Base-by-base conservation (phyloP, 2,329 filamentous ascomycete species). In the Acephala macrosclerotiorum region DNA sequence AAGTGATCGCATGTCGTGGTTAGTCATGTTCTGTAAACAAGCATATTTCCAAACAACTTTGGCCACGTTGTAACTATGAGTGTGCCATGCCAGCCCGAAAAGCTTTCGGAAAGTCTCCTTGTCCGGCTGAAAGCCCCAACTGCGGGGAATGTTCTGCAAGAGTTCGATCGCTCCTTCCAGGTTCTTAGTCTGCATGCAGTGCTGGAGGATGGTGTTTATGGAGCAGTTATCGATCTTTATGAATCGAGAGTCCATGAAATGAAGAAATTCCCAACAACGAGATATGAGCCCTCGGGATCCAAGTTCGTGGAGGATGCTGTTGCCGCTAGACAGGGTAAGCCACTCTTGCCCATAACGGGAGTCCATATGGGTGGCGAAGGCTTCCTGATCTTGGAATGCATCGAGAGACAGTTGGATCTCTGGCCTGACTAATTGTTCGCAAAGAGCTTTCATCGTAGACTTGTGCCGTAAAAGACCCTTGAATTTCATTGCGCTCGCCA, bases 11-110 rank as follows among this genome's bases (percentile, higher is more conserved):
- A 71, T 68, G 14, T 25, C 18, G 20, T 22, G 60, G 18, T 73
- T 79, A 12, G 78, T 77, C 12, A 56, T 47, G 9, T 73, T 74
- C 18, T 75, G 60, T 63, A 83, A 74, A 67, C 82, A 83, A 6
- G 81, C 80, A 72, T 82, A 82, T 66, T 76, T 75, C 82, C 82
- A 84, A 6, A 84, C 66, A 9, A 83, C 80, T 12, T 79, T 79
- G 59, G 78, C 79, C 12, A 80, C 71, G 61, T 83, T 84, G 67
- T 79, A 79, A 40, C 73, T 69, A 25, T 73, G 73, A 53, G 65
- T 67, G 22, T 73, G 73, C 75, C 77, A 81, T 7, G 80, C 81
- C n/a, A 77, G 70, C 20, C 76, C 64, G 60, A 84, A 83, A 18
- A 84, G 73, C 16, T 73, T 70, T 33, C 79, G 74, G 65, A 77